These are phyloP conservation scores for Acer yangbiense DNA, from an alignment of 345 rosid species.

Conservation along the genomic window DNA sequence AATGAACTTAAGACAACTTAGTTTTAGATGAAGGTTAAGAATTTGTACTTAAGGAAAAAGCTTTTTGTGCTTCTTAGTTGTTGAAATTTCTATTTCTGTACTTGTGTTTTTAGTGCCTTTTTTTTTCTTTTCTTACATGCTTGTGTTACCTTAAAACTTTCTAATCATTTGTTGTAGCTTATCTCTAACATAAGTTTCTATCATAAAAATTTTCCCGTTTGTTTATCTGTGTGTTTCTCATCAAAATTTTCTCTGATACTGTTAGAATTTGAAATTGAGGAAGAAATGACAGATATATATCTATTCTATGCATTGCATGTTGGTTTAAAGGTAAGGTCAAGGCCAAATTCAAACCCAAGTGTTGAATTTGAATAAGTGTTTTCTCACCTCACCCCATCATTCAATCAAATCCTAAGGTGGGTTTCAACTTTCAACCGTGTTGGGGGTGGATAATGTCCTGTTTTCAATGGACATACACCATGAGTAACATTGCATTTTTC, in stretches of 20 bases:
- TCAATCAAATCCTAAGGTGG: slow-evolving; percentile 6
- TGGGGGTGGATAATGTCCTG: neutral
- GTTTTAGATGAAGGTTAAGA: slow-evolving; percentile 4
- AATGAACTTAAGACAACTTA: slow-evolving; percentile 34
- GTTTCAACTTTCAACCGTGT: neutral
- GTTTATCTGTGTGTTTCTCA: neutral
- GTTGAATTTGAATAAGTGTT: neutral
- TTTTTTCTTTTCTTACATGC: slow-evolving; percentile 7
- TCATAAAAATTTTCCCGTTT: neutral
- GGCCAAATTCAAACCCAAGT: neutral
- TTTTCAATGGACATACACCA: neutral
- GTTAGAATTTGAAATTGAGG: too few species aligned
- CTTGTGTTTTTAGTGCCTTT: slow-evolving; percentile 22
- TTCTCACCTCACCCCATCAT: neutral
- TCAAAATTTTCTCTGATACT: neutral
- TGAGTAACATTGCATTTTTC: neutral
- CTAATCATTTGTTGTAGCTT: slow-evolving; percentile 33
- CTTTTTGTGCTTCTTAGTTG: slow-evolving; percentile 17
- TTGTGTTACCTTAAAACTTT: slow-evolving; percentile 21
- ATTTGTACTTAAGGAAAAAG: slow-evolving; percentile 33
- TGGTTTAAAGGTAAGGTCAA: neutral
- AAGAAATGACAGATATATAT: neutral
- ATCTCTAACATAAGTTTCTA: slow-evolving; percentile 24
- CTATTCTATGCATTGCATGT: neutral
- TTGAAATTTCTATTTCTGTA: slow-evolving; percentile 20